Evolutionary conservation across 345 rosid species (phyloP).

Genomic region (Pseudoturritis turrita): DNA sequence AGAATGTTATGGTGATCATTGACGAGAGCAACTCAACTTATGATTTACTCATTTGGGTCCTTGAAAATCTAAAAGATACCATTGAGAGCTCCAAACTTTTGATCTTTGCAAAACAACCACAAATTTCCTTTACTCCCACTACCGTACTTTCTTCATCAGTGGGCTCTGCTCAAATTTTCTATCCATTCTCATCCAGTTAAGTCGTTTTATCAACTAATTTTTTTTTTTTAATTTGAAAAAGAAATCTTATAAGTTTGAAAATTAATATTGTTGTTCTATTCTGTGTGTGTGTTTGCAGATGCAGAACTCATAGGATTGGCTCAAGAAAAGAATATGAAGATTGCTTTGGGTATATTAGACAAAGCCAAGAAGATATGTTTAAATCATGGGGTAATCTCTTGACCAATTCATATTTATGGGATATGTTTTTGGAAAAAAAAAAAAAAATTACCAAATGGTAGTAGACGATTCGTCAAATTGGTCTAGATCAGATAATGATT

Average conservation of each 20-base stretch:
- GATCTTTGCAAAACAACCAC: constrained; percentile 38
- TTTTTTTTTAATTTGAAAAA: neutral
- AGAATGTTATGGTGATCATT: constrained; percentile 51
- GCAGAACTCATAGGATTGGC: constrained; percentile 11
- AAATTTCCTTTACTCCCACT: neutral
- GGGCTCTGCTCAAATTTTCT: constrained; percentile 33
- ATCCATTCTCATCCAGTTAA: constrained; percentile 32
- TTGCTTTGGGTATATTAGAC: constrained; percentile 41
- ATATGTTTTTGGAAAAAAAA: no score
- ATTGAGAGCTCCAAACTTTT: constrained; percentile 25
- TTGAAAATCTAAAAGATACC: constrained; percentile 39
- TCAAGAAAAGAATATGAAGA: constrained; percentile 28
- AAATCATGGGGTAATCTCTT: constrained; percentile 39
- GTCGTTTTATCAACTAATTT: neutral
- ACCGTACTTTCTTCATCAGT: constrained; percentile 12
- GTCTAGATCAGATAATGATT: no score
- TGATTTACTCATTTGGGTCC: constrained; percentile 44
- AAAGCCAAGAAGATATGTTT: constrained; percentile 44
- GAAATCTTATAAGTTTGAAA: no score
- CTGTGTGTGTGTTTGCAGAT: constrained; percentile 20
- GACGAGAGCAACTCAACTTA: constrained; percentile 47
- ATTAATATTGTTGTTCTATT: neutral
- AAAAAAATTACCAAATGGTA: no score
- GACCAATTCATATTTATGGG: neutral
- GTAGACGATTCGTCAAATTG: no score